Evolutionary conservation across 331 rosid genomes (phyloP).

Genomic region (Rhamnella rubrinervis): DNA sequence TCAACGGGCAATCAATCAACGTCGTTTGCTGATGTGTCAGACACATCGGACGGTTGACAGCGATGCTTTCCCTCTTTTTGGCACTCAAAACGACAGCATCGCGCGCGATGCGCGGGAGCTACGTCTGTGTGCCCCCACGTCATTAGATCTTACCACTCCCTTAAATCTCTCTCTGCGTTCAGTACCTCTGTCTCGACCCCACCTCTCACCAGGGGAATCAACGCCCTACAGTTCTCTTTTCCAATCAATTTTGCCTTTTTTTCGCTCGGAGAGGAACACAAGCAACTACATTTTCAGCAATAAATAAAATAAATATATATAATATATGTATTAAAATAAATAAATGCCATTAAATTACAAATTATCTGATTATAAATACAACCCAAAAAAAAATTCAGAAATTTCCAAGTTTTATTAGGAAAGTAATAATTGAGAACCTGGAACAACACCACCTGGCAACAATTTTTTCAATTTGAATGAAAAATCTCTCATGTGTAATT

Average conservation of each 20-base stretch:
- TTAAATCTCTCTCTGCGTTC: background rate
- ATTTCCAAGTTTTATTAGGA: too few species aligned
- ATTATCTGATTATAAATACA: too few species aligned
- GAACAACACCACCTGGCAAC: too few species aligned
- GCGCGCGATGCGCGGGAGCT: constrained; percentile 87
- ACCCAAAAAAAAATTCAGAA: too few species aligned
- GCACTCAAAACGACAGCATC: constrained; percentile 33
- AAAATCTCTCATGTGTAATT: background rate
- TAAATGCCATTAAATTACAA: too few species aligned
- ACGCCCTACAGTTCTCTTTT: background rate
- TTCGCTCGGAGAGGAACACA: background rate
- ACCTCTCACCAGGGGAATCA: constrained; percentile 3
- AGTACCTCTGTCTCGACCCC: background rate
- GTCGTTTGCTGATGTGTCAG: constrained; percentile 28
- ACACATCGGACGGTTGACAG: constrained; percentile 47
- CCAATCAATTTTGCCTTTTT: background rate
- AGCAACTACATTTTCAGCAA: too few species aligned
- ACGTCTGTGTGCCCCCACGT: constrained; percentile 8
- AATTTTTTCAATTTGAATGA: too few species aligned
- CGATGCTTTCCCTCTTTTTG: constrained; percentile 9
- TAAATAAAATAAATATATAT: background rate
- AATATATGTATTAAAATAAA: too few species aligned
- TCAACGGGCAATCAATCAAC: constrained; percentile 41
- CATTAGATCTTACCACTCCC: background rate
- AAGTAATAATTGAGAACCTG: too few species aligned